These are phyloP conservation scores for Lichtheimia ornata DNA, from an alignment of 371 early-diverging fungal genomes.

Conservation along the genomic window DNA sequence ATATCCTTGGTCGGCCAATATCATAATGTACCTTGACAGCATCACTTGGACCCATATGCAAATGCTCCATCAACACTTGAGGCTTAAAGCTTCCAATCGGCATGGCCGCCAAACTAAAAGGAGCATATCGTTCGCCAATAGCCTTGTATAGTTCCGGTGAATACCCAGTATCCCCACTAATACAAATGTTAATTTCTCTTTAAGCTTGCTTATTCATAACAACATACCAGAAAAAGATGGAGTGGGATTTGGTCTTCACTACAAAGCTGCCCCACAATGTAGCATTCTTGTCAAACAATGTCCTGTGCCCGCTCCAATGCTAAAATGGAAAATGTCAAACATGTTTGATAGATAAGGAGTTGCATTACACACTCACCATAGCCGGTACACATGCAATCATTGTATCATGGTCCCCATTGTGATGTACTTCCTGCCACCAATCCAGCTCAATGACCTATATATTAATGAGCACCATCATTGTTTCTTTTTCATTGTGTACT, in stretches of 20 bases:
- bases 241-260: conserved; percentile 38
- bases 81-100: conserved; percentile 64
- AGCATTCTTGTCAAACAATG: conserved; percentile 53
- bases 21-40: conserved; percentile 56
- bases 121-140: conserved; percentile 53
- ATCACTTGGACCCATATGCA: conserved; percentile 60
- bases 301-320: conserved; percentile 58
- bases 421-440: conserved; percentile 65
- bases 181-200: background rate
- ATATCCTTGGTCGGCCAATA: conserved; percentile 37
- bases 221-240: conserved; percentile 58
- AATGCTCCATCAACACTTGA: conserved; percentile 43
- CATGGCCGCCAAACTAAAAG: conserved; percentile 56
- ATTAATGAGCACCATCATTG: background rate
- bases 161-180: conserved; percentile 66
- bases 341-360: background rate
- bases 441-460: conserved; percentile 58
- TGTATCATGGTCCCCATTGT: conserved; percentile 43
- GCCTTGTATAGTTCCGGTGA: conserved; percentile 57
- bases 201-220: background rate
- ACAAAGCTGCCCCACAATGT: conserved; percentile 65
- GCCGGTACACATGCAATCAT: conserved; percentile 58
- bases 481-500: background rate
- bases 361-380: conserved; percentile 26
- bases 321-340: conserved; percentile 17